Base-by-base conservation (phyloP, 2,329 filamentous ascomycete genomes). In the Xylariales sp. region DNA sequence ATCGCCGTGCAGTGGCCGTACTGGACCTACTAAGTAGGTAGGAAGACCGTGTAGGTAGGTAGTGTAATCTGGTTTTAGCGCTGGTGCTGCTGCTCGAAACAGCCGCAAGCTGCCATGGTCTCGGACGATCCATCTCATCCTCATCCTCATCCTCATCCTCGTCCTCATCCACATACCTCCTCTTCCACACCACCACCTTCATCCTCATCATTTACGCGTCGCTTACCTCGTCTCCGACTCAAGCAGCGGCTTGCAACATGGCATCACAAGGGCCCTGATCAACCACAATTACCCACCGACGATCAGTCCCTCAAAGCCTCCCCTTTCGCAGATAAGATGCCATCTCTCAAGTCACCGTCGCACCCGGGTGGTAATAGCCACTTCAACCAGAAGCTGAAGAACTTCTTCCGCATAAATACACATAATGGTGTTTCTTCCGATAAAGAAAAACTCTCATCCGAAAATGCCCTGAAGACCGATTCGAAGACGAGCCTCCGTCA, bases 401-500 rank as follows among this genome's bases (percentile, higher is more conserved):
- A 88, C 79, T 91, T 91, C 83, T 91, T 91, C 80, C 88, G 89
- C 75, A 90, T 91, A 78, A 91, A 86, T 78, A 86, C 80, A 75
- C 78, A 80, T 64, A 79, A 78, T 53, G 81, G 72, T 65, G 78
- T 77, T 71, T 75, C 73, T 71, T 75, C 73, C 62, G 78, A 82
- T 56, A 81, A 82, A 71, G 76, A 77, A 58, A 80, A 77, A 74
- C 58, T 74, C 39, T 63, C 61, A n/a, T 43, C 67, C 32, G 73
- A 78, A 14, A 72, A 72, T 65, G 52, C 74, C 57, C 67, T 78
- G 71, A 89, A 89, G 79, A 81, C 86, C 69, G 88, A 91, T 74
- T 81, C 81, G 74, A 93, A 92, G 79, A 86, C 86, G 72, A 86
- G 88, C 62, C 92, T 94, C 79, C 90, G 93, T 75, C 93, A 97